phyloP scores from a whole-genome alignment of 2,329 filamentous ascomycete genomes.

The Salinomyces thailandicus region DNA sequence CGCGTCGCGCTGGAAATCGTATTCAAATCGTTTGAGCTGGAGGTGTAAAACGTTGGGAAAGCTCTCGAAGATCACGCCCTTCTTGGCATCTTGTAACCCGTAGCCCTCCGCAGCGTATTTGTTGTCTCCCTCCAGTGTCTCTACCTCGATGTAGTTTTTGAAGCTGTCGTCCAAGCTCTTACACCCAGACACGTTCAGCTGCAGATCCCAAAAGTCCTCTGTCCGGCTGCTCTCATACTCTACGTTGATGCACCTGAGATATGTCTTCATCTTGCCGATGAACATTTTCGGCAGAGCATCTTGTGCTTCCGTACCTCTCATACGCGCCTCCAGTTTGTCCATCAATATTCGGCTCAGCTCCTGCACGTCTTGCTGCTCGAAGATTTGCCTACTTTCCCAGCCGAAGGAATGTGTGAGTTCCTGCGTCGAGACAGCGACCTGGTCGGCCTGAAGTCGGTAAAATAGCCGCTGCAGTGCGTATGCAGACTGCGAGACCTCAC shows the following conservation, averaged over 20 bases:
- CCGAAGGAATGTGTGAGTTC: slow-evolving; percentile 95
- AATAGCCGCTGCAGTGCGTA: slow-evolving; percentile 91
- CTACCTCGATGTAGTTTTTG: slow-evolving; percentile 89
- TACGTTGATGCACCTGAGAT: slow-evolving; percentile 97
- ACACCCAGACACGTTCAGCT: slow-evolving; percentile 91
- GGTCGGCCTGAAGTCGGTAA: slow-evolving; percentile 84
- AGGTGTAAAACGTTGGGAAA: slow-evolving; percentile 92
- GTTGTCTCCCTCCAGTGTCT: slow-evolving; percentile 95
- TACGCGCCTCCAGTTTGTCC: slow-evolving; percentile 92
- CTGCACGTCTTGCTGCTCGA: slow-evolving; percentile 97
- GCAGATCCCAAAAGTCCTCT: slow-evolving; percentile 98
- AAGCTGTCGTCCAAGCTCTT: slow-evolving; percentile 90
- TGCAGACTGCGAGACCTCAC: slow-evolving; percentile 63
- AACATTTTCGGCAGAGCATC: slow-evolving; percentile 85
- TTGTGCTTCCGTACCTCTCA: slow-evolving; percentile 92
- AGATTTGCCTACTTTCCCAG: slow-evolving; percentile 96
- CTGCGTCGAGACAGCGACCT: slow-evolving; percentile 72
- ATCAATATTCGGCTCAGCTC: slow-evolving; percentile 93
- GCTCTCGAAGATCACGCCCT: slow-evolving; percentile 92
- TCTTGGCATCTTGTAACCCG: slow-evolving; percentile 91
- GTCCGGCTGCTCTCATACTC: slow-evolving; percentile 91
- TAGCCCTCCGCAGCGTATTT: slow-evolving; percentile 91
- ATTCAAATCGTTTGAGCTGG: slow-evolving; percentile 95
- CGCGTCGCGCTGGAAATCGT: slow-evolving; percentile 87
- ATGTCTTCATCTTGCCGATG: slow-evolving; percentile 96